Percentiles rank a stretch among this genome's conserved stretches.
phyloP scores from a whole-genome alignment of 257 asterid genomes.

The Solanum gracilifrons region DNA sequence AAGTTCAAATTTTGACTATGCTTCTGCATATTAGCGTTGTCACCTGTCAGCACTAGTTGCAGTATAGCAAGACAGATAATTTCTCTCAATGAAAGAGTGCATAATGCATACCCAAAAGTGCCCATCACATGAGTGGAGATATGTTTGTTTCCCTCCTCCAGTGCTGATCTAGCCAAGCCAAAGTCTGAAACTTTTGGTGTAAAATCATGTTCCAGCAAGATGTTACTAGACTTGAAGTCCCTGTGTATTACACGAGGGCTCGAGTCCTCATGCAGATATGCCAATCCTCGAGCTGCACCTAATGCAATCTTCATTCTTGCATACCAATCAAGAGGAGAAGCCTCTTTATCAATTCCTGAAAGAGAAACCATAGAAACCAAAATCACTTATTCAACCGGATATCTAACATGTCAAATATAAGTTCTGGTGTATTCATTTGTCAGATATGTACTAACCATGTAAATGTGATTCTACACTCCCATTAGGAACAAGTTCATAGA shows the following conservation, averaged over 20 bases:
- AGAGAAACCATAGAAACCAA: constrained; percentile 1
- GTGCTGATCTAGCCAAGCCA: constrained; percentile 84
- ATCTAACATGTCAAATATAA: neutral
- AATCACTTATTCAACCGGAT: neutral
- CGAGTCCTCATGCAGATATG: constrained; percentile 91
- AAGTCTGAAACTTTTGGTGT: constrained; percentile 94
- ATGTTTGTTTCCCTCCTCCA: constrained; percentile 63
- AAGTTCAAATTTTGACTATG: neutral
- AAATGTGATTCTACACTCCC: constrained; percentile 92
- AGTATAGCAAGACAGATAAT: neutral
- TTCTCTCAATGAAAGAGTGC: neutral
- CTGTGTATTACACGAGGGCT: constrained; percentile 94
- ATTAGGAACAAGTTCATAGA: constrained; percentile 80
- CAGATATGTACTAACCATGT: constrained; percentile 40
- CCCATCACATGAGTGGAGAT: constrained; percentile 96
- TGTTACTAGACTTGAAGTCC: constrained; percentile 93
- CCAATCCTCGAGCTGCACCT: constrained; percentile 89
- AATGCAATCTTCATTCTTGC: constrained; percentile 80
- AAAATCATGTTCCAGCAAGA: constrained; percentile 68
- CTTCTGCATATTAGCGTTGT: neutral
- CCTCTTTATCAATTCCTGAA: constrained; percentile 57
- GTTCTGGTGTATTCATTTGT: neutral
- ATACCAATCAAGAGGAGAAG: constrained; percentile 68
- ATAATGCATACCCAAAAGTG: constrained; percentile 75
- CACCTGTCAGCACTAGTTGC: neutral